A percentile compares a stretch with the other conserved stretches of the same genome.
Evolutionary conservation across 805 yeast species (phyloP).

Genomic region (Ogataea siamensis): DNA sequence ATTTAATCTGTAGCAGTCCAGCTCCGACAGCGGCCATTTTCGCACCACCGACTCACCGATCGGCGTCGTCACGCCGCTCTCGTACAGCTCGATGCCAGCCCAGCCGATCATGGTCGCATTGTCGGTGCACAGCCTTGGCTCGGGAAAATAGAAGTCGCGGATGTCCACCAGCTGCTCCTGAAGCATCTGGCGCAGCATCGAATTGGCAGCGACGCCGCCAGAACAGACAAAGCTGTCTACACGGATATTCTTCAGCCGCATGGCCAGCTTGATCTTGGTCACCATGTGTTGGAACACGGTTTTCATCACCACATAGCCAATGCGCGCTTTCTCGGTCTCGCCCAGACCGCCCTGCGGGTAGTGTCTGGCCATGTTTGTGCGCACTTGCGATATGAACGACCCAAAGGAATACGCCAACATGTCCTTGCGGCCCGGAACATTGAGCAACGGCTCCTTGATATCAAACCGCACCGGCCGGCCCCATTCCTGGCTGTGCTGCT

Average conservation of each 20-base stretch:
- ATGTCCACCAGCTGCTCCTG: slow-evolving; percentile 35
- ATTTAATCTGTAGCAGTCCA: slow-evolving; percentile 35
- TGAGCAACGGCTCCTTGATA: slow-evolving; percentile 50
- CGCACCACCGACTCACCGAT: slow-evolving; percentile 61
- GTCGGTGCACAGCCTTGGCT: slow-evolving; percentile 76
- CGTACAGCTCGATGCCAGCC: slow-evolving; percentile 90
- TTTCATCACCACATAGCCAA: slow-evolving; percentile 61
- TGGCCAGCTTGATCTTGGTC: slow-evolving; percentile 55
- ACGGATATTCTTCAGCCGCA: slow-evolving; percentile 40
- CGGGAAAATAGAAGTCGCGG: slow-evolving; percentile 60
- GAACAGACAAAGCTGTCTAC: slow-evolving; percentile 66
- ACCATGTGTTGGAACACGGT: slow-evolving; percentile 71
- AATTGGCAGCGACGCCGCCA: slow-evolving; percentile 92
- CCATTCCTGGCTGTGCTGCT: slow-evolving; percentile 33
- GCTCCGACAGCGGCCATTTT: slow-evolving; percentile 76
- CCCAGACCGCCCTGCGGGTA: slow-evolving; percentile 20
- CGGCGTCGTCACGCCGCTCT: slow-evolving; percentile 49
- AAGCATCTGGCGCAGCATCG: slow-evolving; percentile 49
- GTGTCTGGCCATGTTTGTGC: slow-evolving; percentile 28
- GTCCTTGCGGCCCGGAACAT: slow-evolving; percentile 44
- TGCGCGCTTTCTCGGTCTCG: slow-evolving; percentile 36
- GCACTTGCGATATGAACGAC: slow-evolving; percentile 46
- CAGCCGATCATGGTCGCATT: slow-evolving; percentile 97
- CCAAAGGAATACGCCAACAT: slow-evolving; percentile 70
- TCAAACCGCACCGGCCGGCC: slow-evolving; percentile 28